A percentile compares a stretch with the other conserved stretches of the same genome.
These are phyloP conservation scores for Yarrowia porcina DNA, from an alignment of 805 yeast species.

Conservation along the genomic window DNA sequence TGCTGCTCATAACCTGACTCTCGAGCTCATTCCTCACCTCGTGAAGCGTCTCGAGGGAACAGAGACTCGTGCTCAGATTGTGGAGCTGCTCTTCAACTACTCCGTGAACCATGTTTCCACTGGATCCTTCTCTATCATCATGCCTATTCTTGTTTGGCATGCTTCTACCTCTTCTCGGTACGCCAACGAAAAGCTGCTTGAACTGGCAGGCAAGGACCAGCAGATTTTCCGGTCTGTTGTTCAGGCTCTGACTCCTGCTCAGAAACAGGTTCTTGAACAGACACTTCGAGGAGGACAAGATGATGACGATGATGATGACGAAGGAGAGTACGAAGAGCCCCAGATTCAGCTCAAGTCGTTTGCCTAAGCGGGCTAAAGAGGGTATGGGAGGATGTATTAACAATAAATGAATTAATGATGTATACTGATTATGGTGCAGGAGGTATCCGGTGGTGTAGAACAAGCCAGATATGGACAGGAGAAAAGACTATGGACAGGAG, in stretches of 20 bases:
- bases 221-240: slow-evolving; percentile 40
- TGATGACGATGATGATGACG: slow-evolving; percentile 26
- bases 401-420: no score
- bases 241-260: slow-evolving; percentile 37
- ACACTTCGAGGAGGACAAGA: slow-evolving; percentile 28
- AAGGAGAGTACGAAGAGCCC: slow-evolving; percentile 29
- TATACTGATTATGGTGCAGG: no score
- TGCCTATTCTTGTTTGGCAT: slow-evolving; percentile 20
- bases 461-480: no score
- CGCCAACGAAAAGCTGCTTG: slow-evolving; percentile 33
- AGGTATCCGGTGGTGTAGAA: no score
- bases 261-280: slow-evolving; percentile 28
- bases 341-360: slow-evolving; percentile 56
- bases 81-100: slow-evolving; percentile 8
- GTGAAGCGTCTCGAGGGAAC: not conserved
- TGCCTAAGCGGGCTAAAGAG: slow-evolving; percentile 22
- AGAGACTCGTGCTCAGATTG: not conserved
- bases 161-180: not conserved
- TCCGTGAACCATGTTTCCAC: not conserved
- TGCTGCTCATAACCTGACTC: not conserved
- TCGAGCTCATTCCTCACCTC: slow-evolving; percentile 8
- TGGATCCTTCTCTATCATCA: not conserved
- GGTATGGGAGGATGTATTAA: not conserved
- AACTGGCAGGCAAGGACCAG: slow-evolving; percentile 36
- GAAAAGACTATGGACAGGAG: no score